These are phyloP conservation scores for Guillardia theta DNA, from an alignment of 78 protist species.

Conservation along the genomic window DNA sequence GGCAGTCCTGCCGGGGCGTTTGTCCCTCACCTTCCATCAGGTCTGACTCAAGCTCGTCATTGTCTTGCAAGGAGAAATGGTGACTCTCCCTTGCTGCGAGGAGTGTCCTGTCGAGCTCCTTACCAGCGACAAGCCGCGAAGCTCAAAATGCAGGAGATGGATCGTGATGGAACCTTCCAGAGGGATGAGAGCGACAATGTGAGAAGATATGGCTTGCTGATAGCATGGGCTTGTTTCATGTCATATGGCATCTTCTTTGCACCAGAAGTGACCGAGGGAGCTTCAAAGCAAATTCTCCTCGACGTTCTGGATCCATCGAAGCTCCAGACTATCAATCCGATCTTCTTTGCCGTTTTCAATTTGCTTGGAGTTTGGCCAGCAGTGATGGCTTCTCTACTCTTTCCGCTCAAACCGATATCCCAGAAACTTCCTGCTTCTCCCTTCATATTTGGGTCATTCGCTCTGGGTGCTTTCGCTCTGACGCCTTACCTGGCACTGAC, in stretches of 20 bases:
- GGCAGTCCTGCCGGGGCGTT: no score
- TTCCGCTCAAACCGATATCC: background rate
- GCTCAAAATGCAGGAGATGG: background rate
- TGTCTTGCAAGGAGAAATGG: no score
- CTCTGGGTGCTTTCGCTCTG: background rate
- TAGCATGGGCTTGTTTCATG: background rate
- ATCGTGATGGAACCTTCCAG: background rate
- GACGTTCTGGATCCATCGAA: background rate
- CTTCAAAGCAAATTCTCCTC: background rate
- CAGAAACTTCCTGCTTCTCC: background rate
- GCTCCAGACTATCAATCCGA: background rate
- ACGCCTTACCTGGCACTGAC: background rate
- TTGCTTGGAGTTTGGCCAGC: background rate
- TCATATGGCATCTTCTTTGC: background rate
- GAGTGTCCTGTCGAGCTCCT: background rate
- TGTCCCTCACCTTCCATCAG: no score
- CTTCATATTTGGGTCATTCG: background rate
- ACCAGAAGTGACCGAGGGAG: background rate
- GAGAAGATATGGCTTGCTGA: background rate
- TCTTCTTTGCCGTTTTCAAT: background rate
- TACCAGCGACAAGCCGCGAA: background rate
- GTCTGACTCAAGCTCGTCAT: no score
- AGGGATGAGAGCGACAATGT: background rate
- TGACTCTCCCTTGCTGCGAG: no score
- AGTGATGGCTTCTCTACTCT: background rate